A percentile compares a stretch with the other conserved stretches of the same genome.
Conservation (phyloP, 305 asterid genomes). For the Rubia peregrina region DNA sequence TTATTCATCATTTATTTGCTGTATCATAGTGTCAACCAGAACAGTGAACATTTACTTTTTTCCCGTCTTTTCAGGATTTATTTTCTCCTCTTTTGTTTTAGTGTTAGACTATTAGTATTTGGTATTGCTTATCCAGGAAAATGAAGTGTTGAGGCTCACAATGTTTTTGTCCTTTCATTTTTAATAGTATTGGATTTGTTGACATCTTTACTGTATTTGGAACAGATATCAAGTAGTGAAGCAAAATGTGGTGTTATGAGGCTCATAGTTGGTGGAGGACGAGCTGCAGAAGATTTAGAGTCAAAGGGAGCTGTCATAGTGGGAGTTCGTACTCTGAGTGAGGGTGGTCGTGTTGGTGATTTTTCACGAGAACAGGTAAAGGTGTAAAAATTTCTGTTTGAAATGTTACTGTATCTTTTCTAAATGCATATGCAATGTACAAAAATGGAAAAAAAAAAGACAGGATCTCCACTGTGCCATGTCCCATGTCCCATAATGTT, state of each 20-base stretch:
- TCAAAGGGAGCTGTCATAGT: slow-evolving; percentile 86
- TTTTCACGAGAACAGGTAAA: slow-evolving; percentile 96
- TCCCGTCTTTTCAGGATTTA: too few relatives aligned
- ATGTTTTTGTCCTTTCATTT: neutral
- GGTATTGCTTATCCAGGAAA: too few relatives aligned
- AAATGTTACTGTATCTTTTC: neutral
- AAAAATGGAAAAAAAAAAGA: neutral
- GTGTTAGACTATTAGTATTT: too few relatives aligned
- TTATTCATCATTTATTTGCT: too few relatives aligned
- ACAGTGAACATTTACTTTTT: too few relatives aligned
- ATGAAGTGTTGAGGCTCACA: neutral
- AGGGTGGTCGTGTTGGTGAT: slow-evolving; percentile 96
- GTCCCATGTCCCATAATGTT: neutral
- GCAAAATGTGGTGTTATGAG: slow-evolving; percentile 99
- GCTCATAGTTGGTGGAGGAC: slow-evolving; percentile 98
- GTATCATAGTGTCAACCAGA: too few relatives aligned
- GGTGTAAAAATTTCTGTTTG: slow-evolving; percentile 14
- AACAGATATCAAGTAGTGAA: slow-evolving; percentile 76
- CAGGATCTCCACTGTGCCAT: neutral
- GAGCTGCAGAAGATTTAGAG: slow-evolving; percentile 85
- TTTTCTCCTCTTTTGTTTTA: too few relatives aligned
- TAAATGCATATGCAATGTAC: neutral
- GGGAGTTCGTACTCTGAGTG: slow-evolving; percentile 97
- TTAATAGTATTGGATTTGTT: slow-evolving; percentile 15
- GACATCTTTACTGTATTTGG: slow-evolving; percentile 19